phyloP scores from a whole-genome alignment of 2,329 filamentous ascomycete genomes.

The Pseudocercospora macadamiae region DNA sequence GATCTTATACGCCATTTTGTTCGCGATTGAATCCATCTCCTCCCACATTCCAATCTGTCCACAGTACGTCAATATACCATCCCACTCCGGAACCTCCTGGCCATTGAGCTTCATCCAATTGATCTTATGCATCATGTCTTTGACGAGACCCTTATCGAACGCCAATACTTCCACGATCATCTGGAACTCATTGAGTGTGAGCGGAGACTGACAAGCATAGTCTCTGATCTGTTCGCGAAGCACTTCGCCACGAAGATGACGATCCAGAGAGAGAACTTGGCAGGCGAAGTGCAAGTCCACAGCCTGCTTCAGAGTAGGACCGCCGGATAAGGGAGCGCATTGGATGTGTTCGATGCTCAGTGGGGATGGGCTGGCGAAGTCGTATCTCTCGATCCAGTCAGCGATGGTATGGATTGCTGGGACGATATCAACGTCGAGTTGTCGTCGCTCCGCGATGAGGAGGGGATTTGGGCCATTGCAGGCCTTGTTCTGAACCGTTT shows the following conservation, averaged over 20 bases:
- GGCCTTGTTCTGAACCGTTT: not conserved
- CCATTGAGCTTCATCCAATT: not conserved
- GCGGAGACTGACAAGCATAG: not conserved
- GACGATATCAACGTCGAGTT: constrained; percentile 2
- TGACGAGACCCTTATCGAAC: constrained; percentile 6
- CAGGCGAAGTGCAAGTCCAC: not conserved
- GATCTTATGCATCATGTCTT: constrained; percentile 4
- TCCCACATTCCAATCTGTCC: not conserved
- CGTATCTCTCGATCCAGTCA: constrained; percentile 1
- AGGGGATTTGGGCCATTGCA: not conserved
- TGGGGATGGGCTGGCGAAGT: not conserved
- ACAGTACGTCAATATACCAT: not conserved
- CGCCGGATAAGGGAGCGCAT: not conserved
- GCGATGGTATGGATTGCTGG: not conserved
- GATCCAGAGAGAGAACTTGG: not conserved
- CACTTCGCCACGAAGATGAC: not conserved
- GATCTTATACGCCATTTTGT: not conserved
- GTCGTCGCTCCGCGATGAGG: not conserved
- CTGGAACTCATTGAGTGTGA: constrained; percentile 4
- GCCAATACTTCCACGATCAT: constrained; percentile 2
- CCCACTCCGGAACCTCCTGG: not conserved
- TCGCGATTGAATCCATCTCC: constrained; percentile 3
- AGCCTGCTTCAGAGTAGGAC: not conserved
- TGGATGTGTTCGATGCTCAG: not conserved
- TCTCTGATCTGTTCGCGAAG: not conserved